phyloP scores from a whole-genome alignment of 1,284 basidiomycete genomes.

The Hemileia vastatrix region DNA sequence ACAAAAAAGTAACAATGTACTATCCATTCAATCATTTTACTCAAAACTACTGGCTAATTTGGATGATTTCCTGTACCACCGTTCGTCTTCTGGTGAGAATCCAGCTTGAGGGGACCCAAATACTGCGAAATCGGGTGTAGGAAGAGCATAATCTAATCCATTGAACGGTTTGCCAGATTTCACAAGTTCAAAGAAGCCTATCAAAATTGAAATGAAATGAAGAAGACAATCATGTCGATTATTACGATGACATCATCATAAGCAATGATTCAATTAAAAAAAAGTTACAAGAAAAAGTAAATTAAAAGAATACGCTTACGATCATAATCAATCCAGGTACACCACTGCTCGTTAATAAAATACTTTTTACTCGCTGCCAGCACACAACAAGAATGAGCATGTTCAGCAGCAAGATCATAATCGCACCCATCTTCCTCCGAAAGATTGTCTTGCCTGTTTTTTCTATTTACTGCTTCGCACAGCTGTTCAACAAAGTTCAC shows the following conservation, averaged over 20 bases:
- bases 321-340: constrained; percentile 26
- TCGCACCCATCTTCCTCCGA: not conserved
- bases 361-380: constrained; percentile 22
- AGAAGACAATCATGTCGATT: too few relatives aligned
- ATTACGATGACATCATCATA: not conserved
- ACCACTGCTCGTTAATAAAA: constrained; percentile 20
- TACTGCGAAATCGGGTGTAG: constrained; percentile 22
- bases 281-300: not conserved
- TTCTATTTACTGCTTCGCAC: constrained; percentile 8
- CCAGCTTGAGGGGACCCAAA: constrained; percentile 23
- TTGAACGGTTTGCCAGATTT: constrained; percentile 15
- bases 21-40: too few relatives aligned
- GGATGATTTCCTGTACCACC: constrained; percentile 19
- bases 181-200: constrained; percentile 23
- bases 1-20: too few relatives aligned
- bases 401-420: constrained; percentile 24
- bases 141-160: constrained; percentile 16
- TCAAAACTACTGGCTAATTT: too few relatives aligned
- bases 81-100: constrained; percentile 24
- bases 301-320: constrained; percentile 1
- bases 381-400: constrained; percentile 25
- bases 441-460: too few relatives aligned
- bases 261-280: not conserved
- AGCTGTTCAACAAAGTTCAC: constrained; percentile 18
- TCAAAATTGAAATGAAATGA: not conserved